Evolutionary conservation across 139 green algal genomes (phyloP), one percentile per base, ranked within the genome.

Genomic region (Eudorina sp.): DNA sequence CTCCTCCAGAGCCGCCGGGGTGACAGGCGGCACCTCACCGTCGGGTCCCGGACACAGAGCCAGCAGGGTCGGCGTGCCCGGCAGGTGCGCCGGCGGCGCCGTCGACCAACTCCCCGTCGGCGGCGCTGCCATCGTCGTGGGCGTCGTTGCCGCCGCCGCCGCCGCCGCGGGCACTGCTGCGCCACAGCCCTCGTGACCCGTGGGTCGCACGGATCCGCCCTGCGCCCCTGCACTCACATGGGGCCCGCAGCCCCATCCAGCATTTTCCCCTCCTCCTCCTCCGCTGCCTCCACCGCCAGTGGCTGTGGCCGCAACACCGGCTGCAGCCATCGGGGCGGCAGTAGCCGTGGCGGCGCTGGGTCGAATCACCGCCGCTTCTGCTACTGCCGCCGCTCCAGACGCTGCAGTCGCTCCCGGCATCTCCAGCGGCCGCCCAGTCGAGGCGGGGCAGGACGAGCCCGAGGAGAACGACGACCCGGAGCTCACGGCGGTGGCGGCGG

Each of bases 11-110:
- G 40, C 79, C 4, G 55, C 55, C 29, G 79, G 58, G 1, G 55
- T 34, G 27, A 84, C 38, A 19, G 34, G 0, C 8, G 77, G 77
- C 4, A 72, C 36, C 53, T 84, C 77, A 11, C 53, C 77, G 34
- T 84, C 77, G 6, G 77, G 77, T 5, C 53, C 34, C 34, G 77
- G 77, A 23, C 53, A 84, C 2, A 84, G 53, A 21, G 53, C 51
- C 77, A 84, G 0, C 53, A 72, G 1, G 31, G 34, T 8, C 0
- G 51, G 48, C 4, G 29, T 29, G 46, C 46, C 73, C 2, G 70
- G 70, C 23, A 38, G 40, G 43, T 23, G 43, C 70, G 38, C 70
- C 13, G 70, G 70, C 40, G 70, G 40, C 34, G 70, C 41, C 41
- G 16, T 38, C 7, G 70, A 38, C 70, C 41, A 58, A 5, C 34